Conservation (phyloP, 352 stramenopile species). For the Phytophthora palmivora region DNA sequence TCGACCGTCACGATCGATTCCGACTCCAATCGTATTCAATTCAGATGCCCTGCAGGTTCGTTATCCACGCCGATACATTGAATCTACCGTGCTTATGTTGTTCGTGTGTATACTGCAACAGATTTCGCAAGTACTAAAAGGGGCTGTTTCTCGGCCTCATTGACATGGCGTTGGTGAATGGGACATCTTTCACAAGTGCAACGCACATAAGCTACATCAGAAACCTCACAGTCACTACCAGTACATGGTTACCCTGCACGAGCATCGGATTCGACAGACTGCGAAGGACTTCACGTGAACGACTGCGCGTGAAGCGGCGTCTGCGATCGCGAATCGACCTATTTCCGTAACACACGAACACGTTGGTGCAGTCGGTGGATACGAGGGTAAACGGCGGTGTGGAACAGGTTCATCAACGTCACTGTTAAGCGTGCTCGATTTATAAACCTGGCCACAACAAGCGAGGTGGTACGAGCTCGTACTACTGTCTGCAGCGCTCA, state of each 20-base stretch:
- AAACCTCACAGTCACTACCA: neutral
- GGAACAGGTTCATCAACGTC: neutral
- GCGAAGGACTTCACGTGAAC: neutral
- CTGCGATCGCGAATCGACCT: neutral
- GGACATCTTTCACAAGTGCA: conserved; percentile 13
- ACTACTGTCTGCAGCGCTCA: conserved; percentile 1
- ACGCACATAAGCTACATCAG: neutral
- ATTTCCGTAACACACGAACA: neutral
- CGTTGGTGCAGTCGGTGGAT: neutral
- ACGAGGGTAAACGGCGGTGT: neutral
- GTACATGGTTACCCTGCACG: conserved; percentile 2
- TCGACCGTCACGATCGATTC: conserved; percentile 29
- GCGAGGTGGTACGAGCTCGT: conserved; percentile 6
- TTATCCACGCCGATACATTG: too few relatives aligned
- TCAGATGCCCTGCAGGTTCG: conserved; percentile 16
- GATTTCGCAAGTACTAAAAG: conserved; percentile 31
- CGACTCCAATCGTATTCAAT: conserved; percentile 30
- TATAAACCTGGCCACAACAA: conserved; percentile 27
- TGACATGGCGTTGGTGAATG: conserved; percentile 33
- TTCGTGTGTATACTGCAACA: neutral
- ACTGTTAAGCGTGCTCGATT: conserved; percentile 12
- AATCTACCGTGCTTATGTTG: conserved; percentile 2
- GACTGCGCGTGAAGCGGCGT: neutral
- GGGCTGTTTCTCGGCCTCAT: conserved; percentile 17
- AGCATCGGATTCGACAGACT: neutral